A percentile compares a stretch with the other conserved stretches of the same genome.
phyloP scores from a whole-genome alignment of 768 basidiomycete species.

The Filobasidium floriforme region DNA sequence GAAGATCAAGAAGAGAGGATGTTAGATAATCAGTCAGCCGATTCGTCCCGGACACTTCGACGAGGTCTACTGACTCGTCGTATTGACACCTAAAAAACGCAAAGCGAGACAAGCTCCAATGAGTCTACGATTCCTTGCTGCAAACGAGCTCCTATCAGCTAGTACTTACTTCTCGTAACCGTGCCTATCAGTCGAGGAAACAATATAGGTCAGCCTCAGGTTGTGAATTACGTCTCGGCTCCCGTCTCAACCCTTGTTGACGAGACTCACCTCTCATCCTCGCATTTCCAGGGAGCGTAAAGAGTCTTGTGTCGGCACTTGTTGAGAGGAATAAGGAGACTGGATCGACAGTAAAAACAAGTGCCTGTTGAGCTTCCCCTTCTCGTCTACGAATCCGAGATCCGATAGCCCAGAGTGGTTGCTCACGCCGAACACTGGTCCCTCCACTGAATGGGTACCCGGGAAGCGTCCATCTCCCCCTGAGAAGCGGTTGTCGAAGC shows the following conservation, averaged over 20 bases:
- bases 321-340: slow-evolving; percentile 79
- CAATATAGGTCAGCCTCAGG: not conserved
- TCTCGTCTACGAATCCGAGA: not conserved
- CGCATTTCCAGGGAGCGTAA: slow-evolving; percentile 89
- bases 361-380: not conserved
- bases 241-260: no score
- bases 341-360: slow-evolving; percentile 39
- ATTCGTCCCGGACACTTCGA: no score
- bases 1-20: not conserved
- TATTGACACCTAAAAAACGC: slow-evolving; percentile 70
- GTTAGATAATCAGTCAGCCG: not conserved
- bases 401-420: not conserved
- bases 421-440: slow-evolving; percentile 74
- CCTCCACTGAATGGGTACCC: slow-evolving; percentile 73
- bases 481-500: slow-evolving; percentile 74
- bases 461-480: slow-evolving; percentile 65
- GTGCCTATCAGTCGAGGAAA: slow-evolving; percentile 33
- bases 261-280: slow-evolving; percentile 74
- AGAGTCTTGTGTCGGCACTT: slow-evolving; percentile 67
- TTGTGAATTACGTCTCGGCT: no score
- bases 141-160: not conserved
- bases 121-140: not conserved
- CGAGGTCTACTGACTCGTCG: slow-evolving; percentile 63
- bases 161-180: slow-evolving; percentile 48
- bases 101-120: slow-evolving; percentile 8